Evolutionary conservation across 129 eudicot species (phyloP), one percentile per base, ranked within the genome.

Genomic region (Cynara cardunculus): DNA sequence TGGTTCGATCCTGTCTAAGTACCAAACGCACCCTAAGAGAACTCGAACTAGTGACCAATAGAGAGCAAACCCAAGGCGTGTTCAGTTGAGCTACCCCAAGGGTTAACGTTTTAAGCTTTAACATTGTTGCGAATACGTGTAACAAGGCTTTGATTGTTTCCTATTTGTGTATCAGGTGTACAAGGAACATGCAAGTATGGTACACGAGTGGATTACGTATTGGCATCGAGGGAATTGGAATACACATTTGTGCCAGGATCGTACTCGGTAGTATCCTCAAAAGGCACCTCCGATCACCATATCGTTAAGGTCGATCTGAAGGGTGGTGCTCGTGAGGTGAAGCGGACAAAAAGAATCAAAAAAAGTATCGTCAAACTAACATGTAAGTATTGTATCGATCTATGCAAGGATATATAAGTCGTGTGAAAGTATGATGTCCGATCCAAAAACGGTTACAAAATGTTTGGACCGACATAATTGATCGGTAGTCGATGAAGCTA

Each of bases 171-270:
- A 39, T 39, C 84, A 91, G 98, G 86, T 84, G 97, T 93, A 74
- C 98, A 94, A 74, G 98, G 98, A 83, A 94, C 98, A 1, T 91
- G 98, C 87, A 94, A 94, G 78, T 94, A 94, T 84, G 98, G 98
- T 28, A 94, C 98, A 26, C 87, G 97, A 21, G 98, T 94, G 24
- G 98, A 94, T 86, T 94, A 94, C 53, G 83, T 94, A 22, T 34
- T 94, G 80, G 87, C 91, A 0, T 91, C 97, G 1, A 75, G 71
- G 10, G 93, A 80, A 5, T 24, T 88, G 79, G 72, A 78, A 12
- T 94, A 88, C 85, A 78, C 78, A 37, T 94, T 94, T 68, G 90
- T 94, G 18, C 92, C 95, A 0, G 98, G 94, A 80, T 88, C 98
- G 5, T 94, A 94, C 85, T 89, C 97, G 0, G 98, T 89, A 18